Base-by-base conservation (phyloP, 2,329 filamentous ascomycete species). In the Scedosporium apiospermum region DNA sequence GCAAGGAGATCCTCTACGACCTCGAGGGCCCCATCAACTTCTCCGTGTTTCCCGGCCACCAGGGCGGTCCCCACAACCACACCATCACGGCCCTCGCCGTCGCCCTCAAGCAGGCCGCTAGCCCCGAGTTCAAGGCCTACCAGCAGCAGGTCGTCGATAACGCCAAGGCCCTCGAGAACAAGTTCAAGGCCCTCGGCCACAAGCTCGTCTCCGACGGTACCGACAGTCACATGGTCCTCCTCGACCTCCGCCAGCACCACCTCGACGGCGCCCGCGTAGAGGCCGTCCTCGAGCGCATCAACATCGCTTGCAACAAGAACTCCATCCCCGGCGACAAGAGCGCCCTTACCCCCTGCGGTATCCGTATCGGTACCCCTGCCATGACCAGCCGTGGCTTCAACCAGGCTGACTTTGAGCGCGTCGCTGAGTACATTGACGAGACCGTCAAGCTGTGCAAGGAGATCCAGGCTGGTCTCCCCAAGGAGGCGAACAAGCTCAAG, bases 271-370 rank as follows among this genome's bases (percentile, higher is more conserved):
- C 95, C 64, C 91, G 95, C 76, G 90, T 98, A 51, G 95, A 99
- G 84, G 88, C 91, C 65, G 89, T 99, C 64, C 88, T 99, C 21
- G 95, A 99, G 82, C 90, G 96, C 76, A 95, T 97, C 79, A 96
- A 96, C 83, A 96, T 99, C 76, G 93, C 95, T 66, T 96, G 92
- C 86, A 99, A 99, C 88, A 99, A 99, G 88, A 99, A 99, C 86
- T 89, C 91, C 65, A 95, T 96, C 64, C 95, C 95, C 49, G 95
- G 95, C 66, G 95, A 99, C 84, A 97, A 96, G 84, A 96, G 91
- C 64, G 95, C 95, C 58, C 85, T 99, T 68, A 96, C 91, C 67
- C 95, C 95, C 62, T 91, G 88, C 72, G 95, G 95, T 81, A 88
- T 99, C 76, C 91, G 95, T 69, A 96, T 99, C 71, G 95, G 95